phyloP scores from a whole-genome alignment of 1,284 basidiomycete species.

The Trametes hirsuta region DNA sequence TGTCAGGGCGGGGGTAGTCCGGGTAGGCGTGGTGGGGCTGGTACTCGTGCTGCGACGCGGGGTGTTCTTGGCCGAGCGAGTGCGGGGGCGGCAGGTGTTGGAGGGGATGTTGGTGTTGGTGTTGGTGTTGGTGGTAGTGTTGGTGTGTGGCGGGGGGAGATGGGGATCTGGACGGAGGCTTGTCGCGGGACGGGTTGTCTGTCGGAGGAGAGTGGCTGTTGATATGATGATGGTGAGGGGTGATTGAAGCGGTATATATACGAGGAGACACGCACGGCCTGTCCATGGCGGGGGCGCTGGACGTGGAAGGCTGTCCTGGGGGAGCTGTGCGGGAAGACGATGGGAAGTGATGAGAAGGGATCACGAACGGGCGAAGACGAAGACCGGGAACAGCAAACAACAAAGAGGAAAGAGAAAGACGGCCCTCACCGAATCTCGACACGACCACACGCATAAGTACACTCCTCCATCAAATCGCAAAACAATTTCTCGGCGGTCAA shows the following conservation, averaged over 20 bases:
- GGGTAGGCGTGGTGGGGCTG: constrained; percentile 6
- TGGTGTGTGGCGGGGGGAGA: constrained; percentile 7
- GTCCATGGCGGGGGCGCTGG: constrained; percentile 22
- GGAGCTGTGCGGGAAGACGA: constrained; percentile 28
- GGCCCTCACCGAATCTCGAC: constrained; percentile 21
- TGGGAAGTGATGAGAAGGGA: constrained; percentile 26
- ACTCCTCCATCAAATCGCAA: constrained; percentile 16
- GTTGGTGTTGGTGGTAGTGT: neutral
- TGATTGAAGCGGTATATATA: constrained; percentile 27
- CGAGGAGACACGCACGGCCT: constrained; percentile 24
- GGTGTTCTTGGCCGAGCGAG: neutral
- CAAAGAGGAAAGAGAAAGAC: constrained; percentile 4
- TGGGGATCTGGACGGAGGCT: constrained; percentile 15
- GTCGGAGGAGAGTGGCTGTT: constrained; percentile 23
- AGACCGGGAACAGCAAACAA: neutral
- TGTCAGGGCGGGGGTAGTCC: constrained; percentile 19
- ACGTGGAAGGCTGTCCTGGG: constrained; percentile 24
- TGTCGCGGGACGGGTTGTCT: constrained; percentile 17
- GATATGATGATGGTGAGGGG: constrained; percentile 25
- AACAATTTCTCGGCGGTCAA: constrained; percentile 19
- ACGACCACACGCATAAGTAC: constrained; percentile 24
- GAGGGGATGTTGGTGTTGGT: neutral
- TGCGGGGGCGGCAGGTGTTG: neutral
- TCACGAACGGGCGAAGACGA: constrained; percentile 20
- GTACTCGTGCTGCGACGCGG: neutral